These are phyloP conservation scores for Phytophthora pluvialis DNA, from an alignment of 352 stramenopile genomes.

Conservation along the genomic window DNA sequence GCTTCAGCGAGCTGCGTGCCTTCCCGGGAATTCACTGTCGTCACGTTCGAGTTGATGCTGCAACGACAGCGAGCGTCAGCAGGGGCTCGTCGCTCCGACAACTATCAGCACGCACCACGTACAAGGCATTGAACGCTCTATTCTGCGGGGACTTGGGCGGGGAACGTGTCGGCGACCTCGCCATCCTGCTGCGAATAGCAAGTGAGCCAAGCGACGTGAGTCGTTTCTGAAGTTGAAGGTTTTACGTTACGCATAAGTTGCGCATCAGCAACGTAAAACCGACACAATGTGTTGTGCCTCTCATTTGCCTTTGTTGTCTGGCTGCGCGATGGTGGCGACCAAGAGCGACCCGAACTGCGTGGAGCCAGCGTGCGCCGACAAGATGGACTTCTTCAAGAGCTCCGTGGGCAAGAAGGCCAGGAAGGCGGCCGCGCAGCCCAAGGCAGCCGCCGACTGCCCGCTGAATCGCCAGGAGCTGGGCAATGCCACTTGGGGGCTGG, in stretches of 20 bases:
- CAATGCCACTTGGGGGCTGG: conserved; percentile 88
- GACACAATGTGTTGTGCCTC: background rate
- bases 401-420: conserved; percentile 58
- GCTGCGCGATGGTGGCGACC: conserved; percentile 36
- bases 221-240: conserved; percentile 37
- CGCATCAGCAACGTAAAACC: conserved; percentile 8
- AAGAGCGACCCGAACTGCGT: conserved; percentile 86
- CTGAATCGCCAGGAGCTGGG: conserved; percentile 88
- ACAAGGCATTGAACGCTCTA: conserved; percentile 31
- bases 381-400: conserved; percentile 86
- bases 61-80: conserved; percentile 11
- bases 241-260: background rate
- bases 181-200: conserved; percentile 8
- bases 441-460: conserved; percentile 71
- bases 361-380: conserved; percentile 85
- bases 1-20: conserved; percentile 81
- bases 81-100: background rate
- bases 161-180: conserved; percentile 38
- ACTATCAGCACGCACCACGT: background rate
- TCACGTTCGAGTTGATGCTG: conserved; percentile 68
- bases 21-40: conserved; percentile 57
- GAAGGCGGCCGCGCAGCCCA: conserved; percentile 16
- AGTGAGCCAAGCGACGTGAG: conserved; percentile 12
- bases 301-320: conserved; percentile 17
- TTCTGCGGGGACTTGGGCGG: conserved; percentile 60